Evolutionary conservation across 2,329 filamentous ascomycete genomes (phyloP).

Genomic region (Fusarium sambucinum): DNA sequence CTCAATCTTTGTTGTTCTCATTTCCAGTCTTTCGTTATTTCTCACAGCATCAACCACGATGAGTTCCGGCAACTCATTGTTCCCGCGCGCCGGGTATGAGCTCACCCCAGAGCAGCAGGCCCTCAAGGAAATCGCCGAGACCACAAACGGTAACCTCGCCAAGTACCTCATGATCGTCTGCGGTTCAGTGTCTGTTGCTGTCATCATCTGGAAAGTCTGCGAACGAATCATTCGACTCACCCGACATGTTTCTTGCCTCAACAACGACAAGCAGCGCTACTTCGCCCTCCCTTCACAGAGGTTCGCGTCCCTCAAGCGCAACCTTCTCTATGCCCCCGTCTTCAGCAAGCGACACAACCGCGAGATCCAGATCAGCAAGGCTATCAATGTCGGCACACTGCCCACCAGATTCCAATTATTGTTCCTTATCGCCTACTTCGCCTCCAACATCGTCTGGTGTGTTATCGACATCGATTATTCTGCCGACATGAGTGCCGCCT

Average conservation of each 20-base stretch:
- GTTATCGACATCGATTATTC: slow-evolving; percentile 72
- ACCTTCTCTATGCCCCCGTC: slow-evolving; percentile 77
- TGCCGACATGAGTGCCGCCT: slow-evolving; percentile 58
- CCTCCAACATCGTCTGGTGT: slow-evolving; percentile 75
- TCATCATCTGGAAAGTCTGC: slow-evolving; percentile 75
- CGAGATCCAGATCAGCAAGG: slow-evolving; percentile 70
- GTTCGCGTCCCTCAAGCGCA: slow-evolving; percentile 75
- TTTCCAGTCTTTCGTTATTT: slow-evolving; percentile 5
- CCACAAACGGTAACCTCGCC: slow-evolving; percentile 64
- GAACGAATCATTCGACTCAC: slow-evolving; percentile 74
- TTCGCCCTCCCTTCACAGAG: slow-evolving; percentile 71
- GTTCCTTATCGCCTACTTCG: slow-evolving; percentile 66
- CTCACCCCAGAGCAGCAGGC: slow-evolving; percentile 36
- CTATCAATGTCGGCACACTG: slow-evolving; percentile 69
- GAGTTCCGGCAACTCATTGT: slow-evolving; percentile 44
- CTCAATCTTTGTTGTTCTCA: slow-evolving; percentile 18
- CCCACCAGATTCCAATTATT: slow-evolving; percentile 71
- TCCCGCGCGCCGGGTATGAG: slow-evolving; percentile 28
- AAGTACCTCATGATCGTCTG: slow-evolving; percentile 73
- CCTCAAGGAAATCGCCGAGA: slow-evolving; percentile 28
- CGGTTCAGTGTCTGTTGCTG: slow-evolving; percentile 69
- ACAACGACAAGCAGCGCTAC: slow-evolving; percentile 83
- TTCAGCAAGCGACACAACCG: slow-evolving; percentile 73
- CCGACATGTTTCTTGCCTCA: slow-evolving; percentile 79
- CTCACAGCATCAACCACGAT: slow-evolving; percentile 25